Base-by-base conservation (phyloP, 2,329 filamentous ascomycete genomes). In the Fusarium armeniacum region DNA sequence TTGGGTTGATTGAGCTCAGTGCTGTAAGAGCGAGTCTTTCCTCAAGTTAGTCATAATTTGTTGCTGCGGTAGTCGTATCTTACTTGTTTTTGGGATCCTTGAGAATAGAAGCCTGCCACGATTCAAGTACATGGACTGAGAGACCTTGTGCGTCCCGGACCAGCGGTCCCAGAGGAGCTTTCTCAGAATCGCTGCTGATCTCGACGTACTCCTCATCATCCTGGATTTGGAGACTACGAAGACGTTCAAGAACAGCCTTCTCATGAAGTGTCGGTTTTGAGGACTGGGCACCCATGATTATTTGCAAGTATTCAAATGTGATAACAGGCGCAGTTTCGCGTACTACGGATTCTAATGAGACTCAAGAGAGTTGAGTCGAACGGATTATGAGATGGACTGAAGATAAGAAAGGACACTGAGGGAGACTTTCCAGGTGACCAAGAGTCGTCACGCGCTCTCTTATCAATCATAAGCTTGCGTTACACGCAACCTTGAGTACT, bases 11-110 rank as follows among this genome's bases (percentile, higher is more conserved):
- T 12, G 86, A 84, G 76, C 88, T 90, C 51, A 97, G 83, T 3
- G 92, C 92, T 3, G 90, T 89, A 35, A 96, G 85, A 7, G 93
- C 93, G 16, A 97, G 89, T 65, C 92, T 92, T 56, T 4, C 4
- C 11, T 40, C 11, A 24, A 5, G 58, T 69, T 33, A 72, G 64
- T 32, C 10, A 18, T 18, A 22, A 5, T 9, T 10, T 51, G 18
- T 10, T 22, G 26, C 5, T 15, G 7, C 8, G 8, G 24, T 6
- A 49, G 26, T 51, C 12, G 28, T 26, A 30, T 36, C 76, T 70
- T 68, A 89, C 90, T 86, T 89, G 82, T 86, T 89, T 81, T 89
- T 89, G 20, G 90, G 87, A 74, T 92, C 89, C 47, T 85, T 80
- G 66, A 93, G 82, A 35, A 92, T 80, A 70, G 85, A 81, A 50